Evolutionary conservation across 1,284 basidiomycete species (phyloP).

Genomic region (Moniliella sp.): DNA sequence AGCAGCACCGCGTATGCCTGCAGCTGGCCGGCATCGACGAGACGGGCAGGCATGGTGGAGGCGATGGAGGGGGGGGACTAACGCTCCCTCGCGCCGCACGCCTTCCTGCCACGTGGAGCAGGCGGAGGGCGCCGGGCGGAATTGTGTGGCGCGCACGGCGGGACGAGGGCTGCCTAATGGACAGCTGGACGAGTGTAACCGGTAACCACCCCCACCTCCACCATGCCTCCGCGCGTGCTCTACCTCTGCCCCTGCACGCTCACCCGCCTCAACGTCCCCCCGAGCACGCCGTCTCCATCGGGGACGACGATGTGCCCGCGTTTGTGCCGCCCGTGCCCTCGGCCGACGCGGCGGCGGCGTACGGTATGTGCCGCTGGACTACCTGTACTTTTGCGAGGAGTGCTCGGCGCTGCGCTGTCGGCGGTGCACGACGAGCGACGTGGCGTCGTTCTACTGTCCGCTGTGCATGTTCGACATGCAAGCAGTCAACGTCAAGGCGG

Average conservation of each 20-base stretch:
- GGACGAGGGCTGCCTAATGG: too few relatives aligned
- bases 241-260: background rate
- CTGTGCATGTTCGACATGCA: slow-evolving; percentile 98
- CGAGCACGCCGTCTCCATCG: background rate
- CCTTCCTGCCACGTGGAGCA: too few relatives aligned
- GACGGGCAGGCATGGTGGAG: too few relatives aligned
- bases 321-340: slow-evolving; percentile 1
- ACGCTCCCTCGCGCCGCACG: too few relatives aligned
- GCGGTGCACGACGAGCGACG: slow-evolving; percentile 69
- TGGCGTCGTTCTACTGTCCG: slow-evolving; percentile 88
- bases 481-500: slow-evolving; percentile 74
- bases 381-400: slow-evolving; percentile 91
- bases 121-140: too few relatives aligned
- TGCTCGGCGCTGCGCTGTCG: slow-evolving; percentile 85
- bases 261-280: background rate
- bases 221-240: background rate
- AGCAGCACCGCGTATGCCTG: too few relatives aligned
- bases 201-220: too few relatives aligned
- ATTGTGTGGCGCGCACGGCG: too few relatives aligned
- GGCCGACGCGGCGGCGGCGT: slow-evolving; percentile 1
- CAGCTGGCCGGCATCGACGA: too few relatives aligned
- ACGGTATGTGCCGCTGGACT: slow-evolving; percentile 48
- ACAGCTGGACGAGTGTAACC: too few relatives aligned
- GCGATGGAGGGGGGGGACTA: too few relatives aligned
- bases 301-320: background rate